Conservation (phyloP, 495 filamentous ascomycete genomes). For the Neurospora intermedia region DNA sequence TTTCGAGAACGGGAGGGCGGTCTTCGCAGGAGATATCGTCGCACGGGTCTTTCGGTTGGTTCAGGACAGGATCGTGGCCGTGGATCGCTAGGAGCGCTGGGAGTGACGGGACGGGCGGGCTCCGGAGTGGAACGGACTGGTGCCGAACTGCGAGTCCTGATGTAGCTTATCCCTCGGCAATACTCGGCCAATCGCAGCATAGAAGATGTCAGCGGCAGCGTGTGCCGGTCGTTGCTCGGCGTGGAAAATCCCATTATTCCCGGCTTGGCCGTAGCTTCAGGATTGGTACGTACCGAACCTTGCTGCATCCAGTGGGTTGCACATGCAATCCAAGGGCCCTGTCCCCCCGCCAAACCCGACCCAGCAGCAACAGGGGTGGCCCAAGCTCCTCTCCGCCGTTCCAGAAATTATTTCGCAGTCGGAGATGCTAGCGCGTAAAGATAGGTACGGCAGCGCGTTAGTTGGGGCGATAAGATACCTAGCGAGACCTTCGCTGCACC, state of each 20-base stretch:
- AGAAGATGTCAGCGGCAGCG: background rate
- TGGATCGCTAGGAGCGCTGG: background rate
- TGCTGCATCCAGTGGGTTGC: background rate
- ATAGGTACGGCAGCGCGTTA: background rate
- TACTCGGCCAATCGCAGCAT: background rate
- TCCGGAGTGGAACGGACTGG: background rate
- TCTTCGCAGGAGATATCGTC: background rate
- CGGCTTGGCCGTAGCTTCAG: background rate
- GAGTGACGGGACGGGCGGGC: background rate
- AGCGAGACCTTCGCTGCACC: background rate
- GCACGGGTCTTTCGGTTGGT: background rate
- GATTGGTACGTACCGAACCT: background rate
- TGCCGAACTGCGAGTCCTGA: background rate
- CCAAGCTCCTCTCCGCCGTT: constrained; percentile 1
- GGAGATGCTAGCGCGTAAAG: background rate
- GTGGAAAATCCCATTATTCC: background rate
- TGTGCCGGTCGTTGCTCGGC: background rate
- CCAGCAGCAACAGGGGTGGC: background rate
- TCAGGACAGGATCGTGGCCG: background rate
- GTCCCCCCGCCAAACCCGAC: background rate
- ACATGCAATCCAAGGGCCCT: background rate
- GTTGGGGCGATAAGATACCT: background rate
- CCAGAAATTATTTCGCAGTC: constrained; percentile 1
- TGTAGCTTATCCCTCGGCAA: background rate
- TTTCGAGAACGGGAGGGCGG: background rate